Conservation (phyloP, 2,329 filamentous ascomycete genomes). For the Cladosporium velox region DNA sequence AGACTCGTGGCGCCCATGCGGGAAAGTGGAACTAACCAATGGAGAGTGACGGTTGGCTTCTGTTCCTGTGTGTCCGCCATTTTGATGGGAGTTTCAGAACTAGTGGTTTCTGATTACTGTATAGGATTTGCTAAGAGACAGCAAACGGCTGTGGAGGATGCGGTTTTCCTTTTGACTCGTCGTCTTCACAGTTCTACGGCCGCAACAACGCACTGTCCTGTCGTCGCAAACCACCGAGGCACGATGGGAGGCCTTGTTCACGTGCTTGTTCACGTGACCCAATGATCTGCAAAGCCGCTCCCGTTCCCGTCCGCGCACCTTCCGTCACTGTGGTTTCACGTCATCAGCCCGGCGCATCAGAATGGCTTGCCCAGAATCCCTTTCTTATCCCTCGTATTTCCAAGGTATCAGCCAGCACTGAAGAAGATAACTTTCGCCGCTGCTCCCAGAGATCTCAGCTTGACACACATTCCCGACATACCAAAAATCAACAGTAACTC, state of each 20-base stretch:
- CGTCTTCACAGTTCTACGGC: background rate
- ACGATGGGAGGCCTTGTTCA: background rate
- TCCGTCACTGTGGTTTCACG: slow-evolving; percentile 6
- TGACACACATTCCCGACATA: background rate
- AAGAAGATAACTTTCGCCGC: background rate
- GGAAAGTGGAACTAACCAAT: slow-evolving; percentile 14
- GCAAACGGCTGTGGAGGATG: background rate
- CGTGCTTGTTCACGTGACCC: background rate
- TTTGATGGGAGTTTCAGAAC: background rate
- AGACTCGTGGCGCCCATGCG: slow-evolving; percentile 4
- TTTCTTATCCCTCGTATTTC: background rate
- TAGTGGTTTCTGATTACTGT: background rate
- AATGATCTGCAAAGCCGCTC: background rate
- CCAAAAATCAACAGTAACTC: background rate
- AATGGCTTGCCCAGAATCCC: background rate
- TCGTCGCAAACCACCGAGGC: slow-evolving; percentile 8
- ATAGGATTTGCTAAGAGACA: background rate
- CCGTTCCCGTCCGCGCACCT: background rate
- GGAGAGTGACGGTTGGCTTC: slow-evolving; percentile 17
- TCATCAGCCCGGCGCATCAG: background rate
- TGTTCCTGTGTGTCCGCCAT: slow-evolving; percentile 18
- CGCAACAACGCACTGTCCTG: slow-evolving; percentile 9
- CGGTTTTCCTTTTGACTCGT: background rate
- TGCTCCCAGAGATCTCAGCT: background rate
- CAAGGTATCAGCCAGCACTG: background rate